Base-by-base conservation (phyloP, 768 basidiomycete genomes). In the Lentinula edodes region DNA sequence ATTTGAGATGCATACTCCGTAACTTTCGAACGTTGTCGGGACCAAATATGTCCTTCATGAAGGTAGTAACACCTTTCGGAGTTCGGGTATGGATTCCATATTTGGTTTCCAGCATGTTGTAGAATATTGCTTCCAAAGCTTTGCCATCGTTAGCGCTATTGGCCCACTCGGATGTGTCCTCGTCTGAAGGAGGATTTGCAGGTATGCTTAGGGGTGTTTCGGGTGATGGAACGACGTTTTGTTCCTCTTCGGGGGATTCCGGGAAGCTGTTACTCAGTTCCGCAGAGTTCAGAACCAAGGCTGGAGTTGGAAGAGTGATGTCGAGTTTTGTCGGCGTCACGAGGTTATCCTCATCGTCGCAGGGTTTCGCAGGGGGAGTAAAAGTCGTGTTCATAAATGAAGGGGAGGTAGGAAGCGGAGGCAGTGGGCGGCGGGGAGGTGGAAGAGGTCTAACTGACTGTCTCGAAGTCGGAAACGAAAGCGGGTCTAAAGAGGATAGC, bases 101-200 rank as follows among this genome's bases (percentile, higher is more conserved):
- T 66, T 80, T 80, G 64, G 70, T 66, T 8, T 67, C 68, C 18
- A 91, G 74, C 87, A 90, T 88, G 23, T 78, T 73, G 62, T 79
- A 74, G 69, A 88, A 91, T 15, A 85, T 70, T 6, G 66, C 73
- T 69, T 91, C 90, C 28, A 90, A 66, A 32, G 80, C 73, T 51
- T 73, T 72, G 45, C 80, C 79, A 8, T 77, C 70, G 13, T 67
- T 65, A 6, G 71, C 73, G 46, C 76, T 78, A 35, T 62, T 66
- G 61, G 74, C 69, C 81, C 83, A 86, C 6, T 56, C 55, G 18
- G 55, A 41, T 15, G 32, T 9, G 42, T 56, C 54, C 20, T 59
- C 58, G 38, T 50, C 5, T 15, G 12, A 51, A 18, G 38, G 18
- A 13, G 35, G n/a, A 16, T 6, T 3, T 9, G 18, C 13, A 9